Evolutionary conservation across 768 basidiomycete genomes (phyloP).

Genomic region (Kwoniella heveanensis): DNA sequence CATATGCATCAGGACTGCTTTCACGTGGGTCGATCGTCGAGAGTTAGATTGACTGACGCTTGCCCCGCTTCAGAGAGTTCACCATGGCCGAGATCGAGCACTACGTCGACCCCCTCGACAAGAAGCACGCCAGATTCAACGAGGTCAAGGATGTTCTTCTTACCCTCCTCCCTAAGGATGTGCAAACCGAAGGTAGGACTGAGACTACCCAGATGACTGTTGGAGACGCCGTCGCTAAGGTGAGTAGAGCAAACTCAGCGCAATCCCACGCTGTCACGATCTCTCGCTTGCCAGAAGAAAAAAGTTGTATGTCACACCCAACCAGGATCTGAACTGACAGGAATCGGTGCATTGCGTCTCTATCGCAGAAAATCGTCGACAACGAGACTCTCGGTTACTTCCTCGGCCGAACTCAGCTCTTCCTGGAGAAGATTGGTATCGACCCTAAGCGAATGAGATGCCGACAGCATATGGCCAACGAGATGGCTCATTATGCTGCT

Average conservation of each 20-base stretch:
- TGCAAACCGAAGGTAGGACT: slow-evolving; percentile 76
- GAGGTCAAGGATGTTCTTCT: slow-evolving; percentile 77
- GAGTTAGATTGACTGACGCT: no score
- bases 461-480: slow-evolving; percentile 97
- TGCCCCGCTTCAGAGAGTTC: slow-evolving; percentile 86
- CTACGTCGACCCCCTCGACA: slow-evolving; percentile 92
- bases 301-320: no score
- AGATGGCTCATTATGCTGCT: slow-evolving; percentile 99
- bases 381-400: slow-evolving; percentile 99
- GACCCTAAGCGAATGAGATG: slow-evolving; percentile 80
- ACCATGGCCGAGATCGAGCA: slow-evolving; percentile 99
- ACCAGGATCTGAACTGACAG: neutral
- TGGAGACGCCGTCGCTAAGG: slow-evolving; percentile 80
- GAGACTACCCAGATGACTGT: slow-evolving; percentile 69
- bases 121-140: slow-evolving; percentile 78
- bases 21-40: no score
- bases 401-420: slow-evolving; percentile 84
- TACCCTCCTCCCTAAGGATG: slow-evolving; percentile 74
- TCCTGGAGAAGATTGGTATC: slow-evolving; percentile 88
- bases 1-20: neutral
- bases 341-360: neutral
- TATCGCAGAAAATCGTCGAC: slow-evolving; percentile 71
- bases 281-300: no score
- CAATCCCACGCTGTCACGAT: no score
- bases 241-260: slow-evolving; percentile 24